Evolutionary conservation across 257 asterid genomes (phyloP).

Genomic region (Salvia rosmarinus): DNA sequence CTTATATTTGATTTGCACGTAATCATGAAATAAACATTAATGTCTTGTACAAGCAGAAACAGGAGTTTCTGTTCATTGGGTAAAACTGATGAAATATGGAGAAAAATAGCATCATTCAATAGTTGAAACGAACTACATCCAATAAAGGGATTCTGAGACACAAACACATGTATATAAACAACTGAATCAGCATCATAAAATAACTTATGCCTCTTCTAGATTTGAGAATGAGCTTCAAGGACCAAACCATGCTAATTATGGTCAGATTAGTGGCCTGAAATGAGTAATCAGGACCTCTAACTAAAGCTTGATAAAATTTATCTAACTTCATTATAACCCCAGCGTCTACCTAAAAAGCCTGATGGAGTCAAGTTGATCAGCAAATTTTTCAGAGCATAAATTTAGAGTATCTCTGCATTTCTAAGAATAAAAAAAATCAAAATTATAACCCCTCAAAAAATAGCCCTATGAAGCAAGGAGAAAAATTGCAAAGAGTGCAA

Average conservation of each 20-base stretch:
- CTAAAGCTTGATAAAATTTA: constrained; percentile 17
- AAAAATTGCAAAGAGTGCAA: neutral
- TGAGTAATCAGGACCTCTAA: constrained; percentile 19
- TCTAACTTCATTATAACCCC: constrained; percentile 11
- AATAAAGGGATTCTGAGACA: neutral
- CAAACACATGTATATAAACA: neutral
- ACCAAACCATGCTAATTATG: constrained; percentile 19
- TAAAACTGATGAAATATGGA: neutral
- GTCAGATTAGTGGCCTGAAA: constrained; percentile 19
- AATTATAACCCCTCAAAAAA: constrained; percentile 15
- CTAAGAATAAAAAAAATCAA: constrained; percentile 7
- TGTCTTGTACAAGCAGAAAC: constrained; percentile 29
- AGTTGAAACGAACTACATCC: neutral
- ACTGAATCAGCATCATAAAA: neutral
- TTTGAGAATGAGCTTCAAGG: constrained; percentile 17
- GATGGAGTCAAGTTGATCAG: neutral
- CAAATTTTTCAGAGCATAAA: neutral
- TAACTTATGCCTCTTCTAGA: neutral
- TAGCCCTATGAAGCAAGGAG: constrained; percentile 11
- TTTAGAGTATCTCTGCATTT: neutral
- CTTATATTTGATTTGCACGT: constrained; percentile 6
- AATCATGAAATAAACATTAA: neutral
- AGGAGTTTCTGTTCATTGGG: constrained; percentile 1
- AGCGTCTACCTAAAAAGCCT: constrained; percentile 31
- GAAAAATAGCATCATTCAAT: neutral